Evolutionary conservation across 208 protist species (phyloP).

Genomic region (Strigomonas culicis): DNA sequence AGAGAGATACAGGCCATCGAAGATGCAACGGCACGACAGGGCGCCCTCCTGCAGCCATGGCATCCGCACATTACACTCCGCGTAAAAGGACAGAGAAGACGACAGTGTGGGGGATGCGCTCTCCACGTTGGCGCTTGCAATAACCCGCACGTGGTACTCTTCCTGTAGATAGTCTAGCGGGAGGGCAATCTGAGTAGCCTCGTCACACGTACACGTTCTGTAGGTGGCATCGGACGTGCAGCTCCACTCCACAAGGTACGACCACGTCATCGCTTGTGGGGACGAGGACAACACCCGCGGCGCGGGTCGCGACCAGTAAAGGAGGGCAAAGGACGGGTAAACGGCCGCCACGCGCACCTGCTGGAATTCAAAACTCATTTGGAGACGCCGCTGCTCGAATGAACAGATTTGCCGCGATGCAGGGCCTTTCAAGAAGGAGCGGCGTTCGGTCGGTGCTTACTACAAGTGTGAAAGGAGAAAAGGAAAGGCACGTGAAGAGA

Average conservation of each 20-base stretch:
- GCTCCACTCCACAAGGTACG: conserved; percentile 56
- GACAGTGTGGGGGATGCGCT: background rate
- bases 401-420: no score
- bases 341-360: conserved; percentile 22
- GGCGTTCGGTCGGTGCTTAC: no score
- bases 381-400: no score
- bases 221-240: conserved; percentile 24
- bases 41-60: conserved; percentile 27
- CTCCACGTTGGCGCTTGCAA: conserved; percentile 19
- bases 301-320: conserved; percentile 43
- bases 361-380: conserved; percentile 11
- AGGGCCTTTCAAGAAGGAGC: no score
- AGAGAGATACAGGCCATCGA: conserved; percentile 53
- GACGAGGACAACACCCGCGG: background rate
- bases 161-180: conserved; percentile 38
- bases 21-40: conserved; percentile 31
- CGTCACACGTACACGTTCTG: conserved; percentile 17
- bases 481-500: background rate
- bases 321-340: conserved; percentile 39
- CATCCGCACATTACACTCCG: conserved; percentile 15
- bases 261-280: conserved; percentile 29
- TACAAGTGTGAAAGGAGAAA: no score
- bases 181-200: conserved; percentile 27
- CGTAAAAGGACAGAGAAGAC: conserved; percentile 11
- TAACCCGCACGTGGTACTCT: conserved; percentile 46